phyloP scores from a whole-genome alignment of 163 green algal species.

The Trebouxiophyceae sp. region DNA sequence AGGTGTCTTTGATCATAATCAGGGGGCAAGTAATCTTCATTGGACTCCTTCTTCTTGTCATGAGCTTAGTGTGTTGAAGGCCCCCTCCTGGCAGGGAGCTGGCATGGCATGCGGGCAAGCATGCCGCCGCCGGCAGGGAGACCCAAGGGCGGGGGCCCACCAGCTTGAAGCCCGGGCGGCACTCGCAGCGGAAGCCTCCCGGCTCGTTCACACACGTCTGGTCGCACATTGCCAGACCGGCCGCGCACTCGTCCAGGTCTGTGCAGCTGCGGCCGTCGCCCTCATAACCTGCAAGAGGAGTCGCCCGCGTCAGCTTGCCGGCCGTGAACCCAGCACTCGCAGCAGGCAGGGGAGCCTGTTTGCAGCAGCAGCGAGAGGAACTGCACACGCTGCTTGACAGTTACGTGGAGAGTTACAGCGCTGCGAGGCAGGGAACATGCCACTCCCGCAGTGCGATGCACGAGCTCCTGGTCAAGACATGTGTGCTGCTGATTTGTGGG shows the following conservation, averaged over 20 bases:
- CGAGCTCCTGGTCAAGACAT: background rate
- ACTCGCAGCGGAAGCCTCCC: conserved; percentile 43
- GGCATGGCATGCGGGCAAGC: background rate
- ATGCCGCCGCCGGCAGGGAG: background rate
- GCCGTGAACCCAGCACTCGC: background rate
- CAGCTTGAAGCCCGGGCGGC: conserved; percentile 46
- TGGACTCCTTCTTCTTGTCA: too few species aligned
- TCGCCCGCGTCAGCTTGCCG: background rate
- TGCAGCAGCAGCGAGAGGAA: background rate
- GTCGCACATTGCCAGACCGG: conserved; percentile 27
- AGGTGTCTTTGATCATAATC: too few species aligned
- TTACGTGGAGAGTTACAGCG: too few species aligned
- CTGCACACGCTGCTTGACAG: too few species aligned
- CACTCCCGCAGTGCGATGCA: background rate
- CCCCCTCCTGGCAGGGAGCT: too few species aligned
- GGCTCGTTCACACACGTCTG: conserved; percentile 41
- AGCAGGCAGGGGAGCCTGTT: background rate
- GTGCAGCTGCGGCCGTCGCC: conserved; percentile 30
- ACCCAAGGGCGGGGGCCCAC: conserved; percentile 5
- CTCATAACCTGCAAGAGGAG: conserved; percentile 18
- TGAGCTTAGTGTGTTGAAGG: too few species aligned
- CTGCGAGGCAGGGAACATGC: background rate
- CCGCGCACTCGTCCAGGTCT: conserved; percentile 45
- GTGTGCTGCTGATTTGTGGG: background rate
- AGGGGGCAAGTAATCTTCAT: too few species aligned